These are phyloP conservation scores for Microcos paniculata DNA, from an alignment of 345 rosid species.

Conservation along the genomic window DNA sequence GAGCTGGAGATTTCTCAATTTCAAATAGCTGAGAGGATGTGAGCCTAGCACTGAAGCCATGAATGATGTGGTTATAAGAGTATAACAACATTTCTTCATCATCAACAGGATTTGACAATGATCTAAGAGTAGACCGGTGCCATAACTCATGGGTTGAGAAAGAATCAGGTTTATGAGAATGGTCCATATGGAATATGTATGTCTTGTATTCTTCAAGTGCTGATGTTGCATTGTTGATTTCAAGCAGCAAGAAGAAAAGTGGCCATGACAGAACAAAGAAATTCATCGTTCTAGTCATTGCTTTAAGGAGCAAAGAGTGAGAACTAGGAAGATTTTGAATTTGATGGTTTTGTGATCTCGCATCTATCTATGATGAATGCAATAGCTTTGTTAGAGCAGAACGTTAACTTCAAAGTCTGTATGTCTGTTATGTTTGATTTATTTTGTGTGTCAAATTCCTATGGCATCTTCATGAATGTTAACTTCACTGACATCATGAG, in stretches of 20 bases:
- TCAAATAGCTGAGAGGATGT: constrained; percentile 36
- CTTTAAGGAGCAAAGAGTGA: neutral
- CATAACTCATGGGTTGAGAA: constrained; percentile 1
- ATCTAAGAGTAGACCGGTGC: constrained; percentile 2
- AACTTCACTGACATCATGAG: neutral
- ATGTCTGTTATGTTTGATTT: neutral
- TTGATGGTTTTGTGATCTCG: neutral
- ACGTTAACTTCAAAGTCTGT: neutral
- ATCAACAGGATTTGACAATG: constrained; percentile 6
- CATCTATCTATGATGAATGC: neutral
- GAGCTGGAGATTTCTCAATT: constrained; percentile 42
- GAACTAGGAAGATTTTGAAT: neutral
- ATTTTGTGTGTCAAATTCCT: neutral
- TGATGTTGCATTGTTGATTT: neutral
- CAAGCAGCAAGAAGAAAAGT: neutral
- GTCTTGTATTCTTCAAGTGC: neutral
- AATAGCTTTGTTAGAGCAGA: neutral
- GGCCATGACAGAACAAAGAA: neutral
- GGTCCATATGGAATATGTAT: constrained; percentile 12
- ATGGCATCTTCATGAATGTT: neutral
- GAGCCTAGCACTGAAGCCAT: constrained; percentile 52
- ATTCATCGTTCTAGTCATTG: neutral
- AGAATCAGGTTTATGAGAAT: neutral
- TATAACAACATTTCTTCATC: constrained; percentile 26
- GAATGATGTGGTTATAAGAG: constrained; percentile 38